Conservation (phyloP, 2,329 filamentous ascomycete genomes). For the Thelonectria discophora region DNA sequence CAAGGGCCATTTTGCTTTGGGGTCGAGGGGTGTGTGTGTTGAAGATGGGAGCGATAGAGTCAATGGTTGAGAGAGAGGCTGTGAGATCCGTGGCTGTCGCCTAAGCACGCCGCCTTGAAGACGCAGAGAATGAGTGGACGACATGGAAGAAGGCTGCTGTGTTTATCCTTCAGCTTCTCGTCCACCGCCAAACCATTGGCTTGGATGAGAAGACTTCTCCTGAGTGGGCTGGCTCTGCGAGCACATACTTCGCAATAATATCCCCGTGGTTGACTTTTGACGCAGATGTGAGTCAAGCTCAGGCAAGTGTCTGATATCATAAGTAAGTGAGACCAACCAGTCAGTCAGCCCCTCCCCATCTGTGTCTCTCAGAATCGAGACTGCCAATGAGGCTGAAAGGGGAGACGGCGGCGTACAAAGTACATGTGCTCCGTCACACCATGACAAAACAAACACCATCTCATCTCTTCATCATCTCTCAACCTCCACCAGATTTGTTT, state of each 20-base stretch:
- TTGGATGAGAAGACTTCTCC: background rate
- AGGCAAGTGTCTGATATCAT: background rate
- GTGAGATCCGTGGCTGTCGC: constrained; percentile 1
- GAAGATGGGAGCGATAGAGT: constrained; percentile 5
- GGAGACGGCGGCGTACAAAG: background rate
- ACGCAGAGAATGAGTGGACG: background rate
- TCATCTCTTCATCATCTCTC: constrained; percentile 1
- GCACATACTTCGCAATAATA: background rate
- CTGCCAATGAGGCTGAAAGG: background rate
- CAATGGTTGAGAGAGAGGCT: background rate
- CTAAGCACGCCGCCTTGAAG: background rate
- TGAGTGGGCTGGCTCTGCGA: constrained; percentile 16
- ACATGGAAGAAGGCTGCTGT: background rate
- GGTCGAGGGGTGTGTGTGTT: constrained; percentile 12
- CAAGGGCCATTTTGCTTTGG: constrained; percentile 23
- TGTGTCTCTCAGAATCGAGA: background rate
- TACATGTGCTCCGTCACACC: background rate
- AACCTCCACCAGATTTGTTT: background rate
- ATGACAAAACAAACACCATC: constrained; percentile 6
- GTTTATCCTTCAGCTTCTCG: background rate
- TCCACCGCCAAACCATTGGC: background rate
- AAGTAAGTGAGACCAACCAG: too few relatives aligned
- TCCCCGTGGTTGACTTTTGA: too few relatives aligned
- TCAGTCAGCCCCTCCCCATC: too few relatives aligned
- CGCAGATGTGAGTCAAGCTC: background rate